Conservation (phyloP, 192 early-diverging fungal genomes). For the Backusella psychrophila region DNA sequence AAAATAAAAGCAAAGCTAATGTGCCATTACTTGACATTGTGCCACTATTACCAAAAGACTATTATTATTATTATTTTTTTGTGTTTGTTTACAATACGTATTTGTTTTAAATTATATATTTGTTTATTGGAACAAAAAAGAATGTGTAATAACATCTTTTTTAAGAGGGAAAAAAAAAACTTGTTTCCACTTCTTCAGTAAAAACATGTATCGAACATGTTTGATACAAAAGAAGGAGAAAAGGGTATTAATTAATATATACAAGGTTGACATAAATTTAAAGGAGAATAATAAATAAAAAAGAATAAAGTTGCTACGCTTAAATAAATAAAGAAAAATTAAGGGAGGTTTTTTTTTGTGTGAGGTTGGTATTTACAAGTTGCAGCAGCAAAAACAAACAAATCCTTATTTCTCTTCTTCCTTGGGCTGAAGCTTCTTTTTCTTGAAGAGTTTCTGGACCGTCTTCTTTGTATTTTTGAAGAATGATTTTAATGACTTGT, state of each 20-base stretch:
- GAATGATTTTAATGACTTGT: not conserved
- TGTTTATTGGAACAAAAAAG: constrained; percentile 2
- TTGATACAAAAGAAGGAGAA: constrained; percentile 1
- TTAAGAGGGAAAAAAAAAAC: not conserved
- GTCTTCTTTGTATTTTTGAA: constrained; percentile 1
- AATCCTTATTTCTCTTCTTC: not conserved
- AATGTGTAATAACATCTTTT: not conserved
- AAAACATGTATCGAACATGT: not conserved
- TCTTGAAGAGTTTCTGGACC: not conserved
- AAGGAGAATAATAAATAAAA: not conserved
- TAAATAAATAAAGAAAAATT: constrained; percentile 1
- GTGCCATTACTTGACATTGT: constrained; percentile 5
- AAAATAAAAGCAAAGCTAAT: not conserved
- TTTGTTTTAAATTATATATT: not conserved
- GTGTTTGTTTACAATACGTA: not conserved
- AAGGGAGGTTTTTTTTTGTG: not conserved
- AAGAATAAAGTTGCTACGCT: constrained; percentile 10
- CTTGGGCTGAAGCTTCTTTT: not conserved
- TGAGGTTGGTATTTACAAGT: not conserved
- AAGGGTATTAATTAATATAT: constrained; percentile 7
- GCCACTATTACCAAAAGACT: not conserved
- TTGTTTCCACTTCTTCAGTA: not conserved
- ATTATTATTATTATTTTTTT: not conserved
- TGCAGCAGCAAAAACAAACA: not conserved
- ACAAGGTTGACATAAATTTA: not conserved